Conservation (phyloP, 108 stramenopile species). For the Pelagomonas calceolata region DNA sequence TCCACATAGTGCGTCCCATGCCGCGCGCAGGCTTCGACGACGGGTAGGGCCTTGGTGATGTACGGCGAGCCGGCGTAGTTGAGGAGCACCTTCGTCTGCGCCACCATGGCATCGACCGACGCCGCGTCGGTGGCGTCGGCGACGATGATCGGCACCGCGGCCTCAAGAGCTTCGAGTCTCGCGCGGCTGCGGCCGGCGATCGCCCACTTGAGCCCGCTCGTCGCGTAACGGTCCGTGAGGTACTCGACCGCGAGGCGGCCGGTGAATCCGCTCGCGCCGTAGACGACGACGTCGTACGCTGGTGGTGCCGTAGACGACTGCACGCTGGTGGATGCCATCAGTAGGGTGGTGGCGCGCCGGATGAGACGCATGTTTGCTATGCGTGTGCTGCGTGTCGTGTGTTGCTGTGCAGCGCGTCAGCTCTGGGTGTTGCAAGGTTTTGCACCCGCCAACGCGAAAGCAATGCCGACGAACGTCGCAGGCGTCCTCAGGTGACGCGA, state of each 20-base stretch:
- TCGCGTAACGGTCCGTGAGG: constrained; percentile 14
- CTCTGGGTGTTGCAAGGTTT: no score
- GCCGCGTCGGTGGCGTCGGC: constrained; percentile 32
- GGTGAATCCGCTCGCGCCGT: constrained; percentile 78
- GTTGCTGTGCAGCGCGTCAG: no score
- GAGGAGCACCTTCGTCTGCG: constrained; percentile 55
- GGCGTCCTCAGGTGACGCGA: no score
- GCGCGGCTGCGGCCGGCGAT: constrained; percentile 21
- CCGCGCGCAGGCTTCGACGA: constrained; percentile 66
- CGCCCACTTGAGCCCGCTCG: constrained; percentile 53
- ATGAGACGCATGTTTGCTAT: no score
- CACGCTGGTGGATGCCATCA: no score
- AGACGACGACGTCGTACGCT: constrained; percentile 65
- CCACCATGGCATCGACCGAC: constrained; percentile 52
- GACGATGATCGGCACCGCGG: constrained; percentile 31
- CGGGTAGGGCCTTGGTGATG: constrained; percentile 32
- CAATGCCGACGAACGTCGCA: no score
- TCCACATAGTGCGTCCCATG: constrained; percentile 74
- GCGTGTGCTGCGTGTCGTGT: no score
- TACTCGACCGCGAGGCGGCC: constrained; percentile 55
- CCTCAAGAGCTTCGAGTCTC: constrained; percentile 17
- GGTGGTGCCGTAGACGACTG: no score
- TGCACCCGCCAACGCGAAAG: no score
- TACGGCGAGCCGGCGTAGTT: constrained; percentile 70
- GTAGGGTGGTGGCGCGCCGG: no score